Conservation (phyloP, 2,329 filamentous ascomycete genomes). For the Talaromyces sp. region DNA sequence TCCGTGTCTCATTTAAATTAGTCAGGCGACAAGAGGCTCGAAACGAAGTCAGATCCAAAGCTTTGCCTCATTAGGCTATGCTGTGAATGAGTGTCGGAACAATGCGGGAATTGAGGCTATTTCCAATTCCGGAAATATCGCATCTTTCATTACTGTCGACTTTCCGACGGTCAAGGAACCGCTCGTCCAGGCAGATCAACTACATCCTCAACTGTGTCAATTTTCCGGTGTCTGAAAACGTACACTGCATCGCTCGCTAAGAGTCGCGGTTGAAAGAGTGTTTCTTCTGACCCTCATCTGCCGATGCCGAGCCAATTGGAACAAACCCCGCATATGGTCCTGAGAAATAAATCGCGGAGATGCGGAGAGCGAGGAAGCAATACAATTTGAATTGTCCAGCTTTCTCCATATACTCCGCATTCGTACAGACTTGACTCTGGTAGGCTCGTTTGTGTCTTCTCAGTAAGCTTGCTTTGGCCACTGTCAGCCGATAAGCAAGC, state of each 20-base stretch:
- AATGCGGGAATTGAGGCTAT: background rate
- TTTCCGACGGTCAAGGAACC: background rate
- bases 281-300: background rate
- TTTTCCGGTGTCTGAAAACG: slow-evolving; percentile 9
- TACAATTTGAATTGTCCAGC: background rate
- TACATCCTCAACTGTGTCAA: background rate
- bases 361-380: slow-evolving; percentile 2
- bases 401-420: slow-evolving; percentile 1
- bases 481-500: background rate
- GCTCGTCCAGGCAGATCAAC: background rate
- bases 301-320: slow-evolving; percentile 9
- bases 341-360: slow-evolving; percentile 12
- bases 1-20: background rate
- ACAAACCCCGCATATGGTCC: background rate
- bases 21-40: background rate
- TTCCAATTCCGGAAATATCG: background rate
- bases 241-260: background rate
- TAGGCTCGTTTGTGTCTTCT: background rate
- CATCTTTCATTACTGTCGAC: background rate
- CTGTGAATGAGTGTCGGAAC: background rate
- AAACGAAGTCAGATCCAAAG: background rate
- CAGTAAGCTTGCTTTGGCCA: background rate
- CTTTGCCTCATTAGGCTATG: background rate
- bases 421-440: background rate
- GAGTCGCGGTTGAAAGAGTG: background rate